phyloP scores from a whole-genome alignment of 2,329 filamentous ascomycete genomes.

The Fusarium veterinarium region DNA sequence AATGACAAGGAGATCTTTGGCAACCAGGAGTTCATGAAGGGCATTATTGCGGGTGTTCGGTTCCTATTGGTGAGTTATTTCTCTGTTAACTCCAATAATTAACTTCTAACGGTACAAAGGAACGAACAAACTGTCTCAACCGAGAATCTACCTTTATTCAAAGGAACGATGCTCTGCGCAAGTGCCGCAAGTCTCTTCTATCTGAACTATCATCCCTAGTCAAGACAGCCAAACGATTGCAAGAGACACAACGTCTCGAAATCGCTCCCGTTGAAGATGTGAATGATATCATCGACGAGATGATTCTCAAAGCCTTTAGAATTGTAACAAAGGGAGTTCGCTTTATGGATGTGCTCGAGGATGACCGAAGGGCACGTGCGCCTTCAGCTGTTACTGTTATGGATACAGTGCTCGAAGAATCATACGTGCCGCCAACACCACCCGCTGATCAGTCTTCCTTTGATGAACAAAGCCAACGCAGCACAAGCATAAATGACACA shows the following conservation, averaged over 20 bases:
- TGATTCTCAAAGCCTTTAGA: conserved; percentile 93
- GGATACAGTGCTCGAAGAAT: conserved; percentile 69
- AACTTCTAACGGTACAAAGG: conserved; percentile 60
- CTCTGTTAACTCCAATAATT: neutral
- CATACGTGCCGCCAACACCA: conserved; percentile 70
- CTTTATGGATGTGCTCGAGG: conserved; percentile 88
- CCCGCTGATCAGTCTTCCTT: conserved; percentile 68
- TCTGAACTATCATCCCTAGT: conserved; percentile 91
- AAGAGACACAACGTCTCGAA: conserved; percentile 72
- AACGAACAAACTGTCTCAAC: conserved; percentile 88
- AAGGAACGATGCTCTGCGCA: conserved; percentile 78
- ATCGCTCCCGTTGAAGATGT: conserved; percentile 65
- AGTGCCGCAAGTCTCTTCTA: conserved; percentile 85
- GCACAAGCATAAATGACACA: conserved; percentile 54
- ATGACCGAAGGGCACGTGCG: conserved; percentile 63
- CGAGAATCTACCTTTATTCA: conserved; percentile 82
- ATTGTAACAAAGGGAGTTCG: conserved; percentile 91
- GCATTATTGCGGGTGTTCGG: conserved; percentile 91
- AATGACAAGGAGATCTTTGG: conserved; percentile 83
- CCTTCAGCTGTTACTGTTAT: conserved; percentile 68
- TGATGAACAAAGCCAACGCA: conserved; percentile 51
- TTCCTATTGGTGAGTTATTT: conserved; percentile 79
- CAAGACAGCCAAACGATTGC: conserved; percentile 86
- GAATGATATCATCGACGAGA: conserved; percentile 87
- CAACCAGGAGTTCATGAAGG: conserved; percentile 93